Percentiles rank a stretch among this genome's conserved stretches.
Evolutionary conservation across 1,284 basidiomycete species (phyloP).

Genomic region (Termitomyces sp.): DNA sequence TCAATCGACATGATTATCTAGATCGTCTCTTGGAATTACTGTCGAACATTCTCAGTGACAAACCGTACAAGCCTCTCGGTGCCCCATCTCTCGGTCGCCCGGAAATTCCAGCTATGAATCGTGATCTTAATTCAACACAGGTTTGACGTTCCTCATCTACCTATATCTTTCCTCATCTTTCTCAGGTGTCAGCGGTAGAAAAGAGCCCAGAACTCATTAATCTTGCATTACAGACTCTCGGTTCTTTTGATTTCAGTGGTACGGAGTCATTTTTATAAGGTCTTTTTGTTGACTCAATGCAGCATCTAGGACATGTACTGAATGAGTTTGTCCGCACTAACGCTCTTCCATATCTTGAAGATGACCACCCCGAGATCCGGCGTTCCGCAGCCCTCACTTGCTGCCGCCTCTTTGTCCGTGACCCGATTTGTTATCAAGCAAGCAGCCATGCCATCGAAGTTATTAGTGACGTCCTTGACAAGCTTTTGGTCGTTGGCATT

Average conservation of each 20-base stretch:
- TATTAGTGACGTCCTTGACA: constrained; percentile 97
- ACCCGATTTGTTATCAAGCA: constrained; percentile 95
- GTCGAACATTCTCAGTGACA: constrained; percentile 76
- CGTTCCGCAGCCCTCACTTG: constrained; percentile 91
- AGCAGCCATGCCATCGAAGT: constrained; percentile 97
- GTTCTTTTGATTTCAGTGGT: constrained; percentile 94
- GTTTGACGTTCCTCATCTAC: constrained; percentile 26
- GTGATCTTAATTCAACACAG: constrained; percentile 61
- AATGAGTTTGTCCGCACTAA: constrained; percentile 96
- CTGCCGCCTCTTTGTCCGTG: constrained; percentile 87
- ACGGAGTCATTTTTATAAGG: constrained; percentile 17
- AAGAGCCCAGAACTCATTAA: constrained; percentile 77
- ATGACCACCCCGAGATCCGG: constrained; percentile 87
- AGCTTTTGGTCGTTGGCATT: constrained; percentile 93
- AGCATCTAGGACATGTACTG: constrained; percentile 71
- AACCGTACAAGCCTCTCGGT: constrained; percentile 82
- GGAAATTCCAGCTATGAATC: constrained; percentile 46
- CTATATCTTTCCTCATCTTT: background rate
- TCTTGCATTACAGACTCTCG: constrained; percentile 84
- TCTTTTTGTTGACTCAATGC: constrained; percentile 13
- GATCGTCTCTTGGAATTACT: constrained; percentile 85
- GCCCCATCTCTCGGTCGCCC: constrained; percentile 58
- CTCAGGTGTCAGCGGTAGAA: constrained; percentile 39
- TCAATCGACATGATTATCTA: constrained; percentile 25
- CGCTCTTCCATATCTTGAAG: constrained; percentile 91